Evolutionary conservation across 202 grass and related monocot species (phyloP).

Genomic region (Eragrostis tef): DNA sequence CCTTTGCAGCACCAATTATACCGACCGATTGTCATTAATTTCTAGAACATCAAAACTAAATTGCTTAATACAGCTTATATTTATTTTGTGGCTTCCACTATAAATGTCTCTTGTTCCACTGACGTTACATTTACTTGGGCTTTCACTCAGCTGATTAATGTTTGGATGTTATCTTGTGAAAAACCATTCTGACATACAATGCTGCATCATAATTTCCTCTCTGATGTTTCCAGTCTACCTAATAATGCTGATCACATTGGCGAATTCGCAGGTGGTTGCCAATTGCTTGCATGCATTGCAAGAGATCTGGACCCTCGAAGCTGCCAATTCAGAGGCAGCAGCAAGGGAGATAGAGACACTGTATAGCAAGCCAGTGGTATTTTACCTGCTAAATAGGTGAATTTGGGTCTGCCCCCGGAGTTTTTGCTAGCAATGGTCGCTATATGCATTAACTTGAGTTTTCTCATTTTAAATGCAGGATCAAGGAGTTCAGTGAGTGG

Average conservation of each 20-base stretch:
- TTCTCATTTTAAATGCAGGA: constrained; percentile 56
- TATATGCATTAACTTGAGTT: constrained; percentile 34
- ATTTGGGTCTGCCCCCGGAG: constrained; percentile 19
- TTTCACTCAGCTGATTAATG: constrained; percentile 27
- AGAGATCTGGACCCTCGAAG: constrained; percentile 95
- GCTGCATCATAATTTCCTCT: constrained; percentile 90
- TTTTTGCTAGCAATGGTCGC: constrained; percentile 5
- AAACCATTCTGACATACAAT: constrained; percentile 27
- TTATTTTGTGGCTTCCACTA: constrained; percentile 6
- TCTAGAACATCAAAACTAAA: constrained; percentile 1
- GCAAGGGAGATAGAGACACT: constrained; percentile 86
- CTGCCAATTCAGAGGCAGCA: constrained; percentile 82
- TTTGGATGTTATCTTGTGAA: not conserved
- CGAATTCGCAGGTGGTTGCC: constrained; percentile 75
- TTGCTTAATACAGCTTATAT: constrained; percentile 7
- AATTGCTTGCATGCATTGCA: constrained; percentile 89
- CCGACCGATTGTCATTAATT: constrained; percentile 7
- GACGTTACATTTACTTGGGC: not conserved
- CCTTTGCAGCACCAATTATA: not conserved
- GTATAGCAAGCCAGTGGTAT: constrained; percentile 77
- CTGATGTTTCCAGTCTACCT: constrained; percentile 86
- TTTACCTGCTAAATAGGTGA: constrained; percentile 90
- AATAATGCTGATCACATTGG: constrained; percentile 60
- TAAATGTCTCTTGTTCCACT: constrained; percentile 15
- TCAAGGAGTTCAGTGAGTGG: constrained; percentile 98